Percentiles rank a stretch among this genome's conserved stretches.
These are phyloP conservation scores for Setomelanomma holmii DNA, from an alignment of 2,329 filamentous ascomycete species.

Conservation along the genomic window DNA sequence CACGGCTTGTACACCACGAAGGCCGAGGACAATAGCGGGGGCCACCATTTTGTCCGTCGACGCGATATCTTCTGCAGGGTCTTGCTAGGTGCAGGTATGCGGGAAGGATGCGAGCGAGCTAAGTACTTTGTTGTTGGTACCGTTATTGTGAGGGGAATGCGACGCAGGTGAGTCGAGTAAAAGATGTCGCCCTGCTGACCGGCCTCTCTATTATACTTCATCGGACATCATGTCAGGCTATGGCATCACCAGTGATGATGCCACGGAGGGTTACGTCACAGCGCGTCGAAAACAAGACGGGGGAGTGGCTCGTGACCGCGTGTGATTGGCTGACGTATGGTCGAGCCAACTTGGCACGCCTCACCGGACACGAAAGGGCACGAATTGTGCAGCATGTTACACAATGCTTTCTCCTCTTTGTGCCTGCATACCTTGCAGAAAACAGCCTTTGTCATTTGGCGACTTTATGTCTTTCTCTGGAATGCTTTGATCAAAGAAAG, in stretches of 20 bases:
- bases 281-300: conserved; percentile 3
- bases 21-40: conserved; percentile 60
- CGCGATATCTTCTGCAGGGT: conserved; percentile 1
- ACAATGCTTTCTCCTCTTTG: too few relatives aligned
- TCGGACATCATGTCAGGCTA: neutral
- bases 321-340: conserved; percentile 19
- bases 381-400: too few relatives aligned
- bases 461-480: too few relatives aligned
- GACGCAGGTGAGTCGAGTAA: neutral
- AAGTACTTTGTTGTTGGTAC: neutral
- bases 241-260: conserved; percentile 23
- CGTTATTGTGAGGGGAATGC: neutral
- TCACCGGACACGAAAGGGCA: neutral
- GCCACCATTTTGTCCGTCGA: conserved; percentile 25
- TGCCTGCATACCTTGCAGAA: too few relatives aligned
- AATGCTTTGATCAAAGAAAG: neutral
- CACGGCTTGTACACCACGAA: conserved; percentile 72
- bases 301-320: conserved; percentile 22
- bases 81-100: conserved; percentile 4
- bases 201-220: conserved; percentile 22
- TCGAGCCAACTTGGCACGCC: neutral
- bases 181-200: neutral
- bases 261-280: conserved; percentile 11
- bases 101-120: neutral
- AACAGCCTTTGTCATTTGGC: too few relatives aligned